Base-by-base conservation (phyloP, 2,329 filamentous ascomycete genomes). In the Orbilia brochopaga region DNA sequence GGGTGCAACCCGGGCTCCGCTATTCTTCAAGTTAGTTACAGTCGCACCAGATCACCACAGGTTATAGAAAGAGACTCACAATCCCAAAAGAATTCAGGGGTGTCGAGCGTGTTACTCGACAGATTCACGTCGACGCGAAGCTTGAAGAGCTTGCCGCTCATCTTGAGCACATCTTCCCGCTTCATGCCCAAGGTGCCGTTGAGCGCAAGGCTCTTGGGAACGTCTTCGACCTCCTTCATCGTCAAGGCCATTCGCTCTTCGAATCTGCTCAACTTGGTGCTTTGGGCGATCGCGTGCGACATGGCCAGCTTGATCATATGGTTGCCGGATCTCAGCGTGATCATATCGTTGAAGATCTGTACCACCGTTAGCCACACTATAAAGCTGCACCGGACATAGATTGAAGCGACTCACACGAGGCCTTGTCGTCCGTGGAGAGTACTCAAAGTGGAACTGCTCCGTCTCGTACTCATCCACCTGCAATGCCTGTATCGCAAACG, bases 261-360 rank as follows among this genome's bases (percentile, higher is more conserved):
- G 77, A 99, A 99, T 79, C 94, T 91, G 78, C 90, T 94, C 44
- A 99, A 83, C 80, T 97, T 97, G 0, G 94, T 99, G 79, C 92
- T 97, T 80, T 99, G 94, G 0, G 92, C 92, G 76, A 99, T 97
- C 40, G 92, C 94, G 79, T 99, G 94, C 79, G 90, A 95, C 82
- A 99, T 99, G 35, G 93, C 92, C 15, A 99, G 84, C 81, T 97
- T 97, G 79, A 97, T 96, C 93, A 99, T 97, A 81, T 99, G 94
- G 81, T 99, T 94, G 42, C 91, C 88, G 70, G 91, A 95, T 74
- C 95, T 85, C 50, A 99, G 82, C 0, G 94, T 99, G 77, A 99
- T 97, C 94, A 99, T 99, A 80, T 99, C 94, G 80, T 99, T 97
- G 82, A 95, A 99, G 30, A 77, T 77, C 72, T 75, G 27, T 24